Evolutionary conservation across 768 basidiomycete species (phyloP), one percentile per base, ranked within the genome.

Genomic region (Pulveroboletus sp.): DNA sequence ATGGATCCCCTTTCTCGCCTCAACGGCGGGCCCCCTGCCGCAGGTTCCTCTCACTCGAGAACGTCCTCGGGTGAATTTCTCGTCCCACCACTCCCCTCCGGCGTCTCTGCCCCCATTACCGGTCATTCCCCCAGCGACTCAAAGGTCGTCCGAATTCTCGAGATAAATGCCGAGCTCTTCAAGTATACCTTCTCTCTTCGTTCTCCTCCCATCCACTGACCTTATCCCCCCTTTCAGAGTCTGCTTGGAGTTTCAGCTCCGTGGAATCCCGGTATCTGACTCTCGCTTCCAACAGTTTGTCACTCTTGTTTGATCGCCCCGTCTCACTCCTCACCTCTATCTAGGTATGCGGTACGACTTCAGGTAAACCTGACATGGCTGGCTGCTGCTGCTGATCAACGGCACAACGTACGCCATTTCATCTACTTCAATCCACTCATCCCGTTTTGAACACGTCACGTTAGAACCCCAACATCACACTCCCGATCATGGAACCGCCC

Each of bases 291-390:
- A 74, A 52, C 77, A 82, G 85, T 87, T 54, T 57, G 83, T 76
- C 24, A 2, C 27, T 28, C 6, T 21, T 17, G 18, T 54, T 30
- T 43, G 24, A n/a, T 35, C 43, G 14, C 15, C 14, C 37, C 47
- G 6, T 28, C 36, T 33, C 46, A 43, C 43, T 57, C 50, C 57
- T 49, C 54, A 57, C 59, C 51, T 36, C 11, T 21, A 35, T 27
- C 18, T 56, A 89, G 88, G 61, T 89, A 80, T 67, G 66, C 77
- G 3, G 46, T 49, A 11, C 79, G 86, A 42, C 67, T 90, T 36
- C 84, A 89, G 58, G 76, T 81, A 28, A 90, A 89, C 63, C 72
- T 90, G 12, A 71, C 77, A 2, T 89, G 82, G 82, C 66, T 89
- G 55, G 84, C 85, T 40, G 76, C 80, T 17, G 79, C 77, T n/a